Evolutionary conservation across 176 grass and related monocot genomes (phyloP).

Genomic region (Melocanna baccifera): DNA sequence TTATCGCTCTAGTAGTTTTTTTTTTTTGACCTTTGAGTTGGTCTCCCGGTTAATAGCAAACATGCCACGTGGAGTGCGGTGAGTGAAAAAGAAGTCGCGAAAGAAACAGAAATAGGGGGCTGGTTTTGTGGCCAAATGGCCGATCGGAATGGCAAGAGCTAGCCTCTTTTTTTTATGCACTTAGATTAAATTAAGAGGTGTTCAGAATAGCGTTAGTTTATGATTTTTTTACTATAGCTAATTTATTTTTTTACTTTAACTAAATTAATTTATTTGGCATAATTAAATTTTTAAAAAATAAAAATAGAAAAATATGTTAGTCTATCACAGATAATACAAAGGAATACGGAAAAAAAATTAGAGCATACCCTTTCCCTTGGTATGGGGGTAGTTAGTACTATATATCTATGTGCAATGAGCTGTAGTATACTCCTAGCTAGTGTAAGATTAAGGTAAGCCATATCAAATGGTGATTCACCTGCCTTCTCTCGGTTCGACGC

Average conservation of each 20-base stretch:
- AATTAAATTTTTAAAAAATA: no score
- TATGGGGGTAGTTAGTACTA: neutral
- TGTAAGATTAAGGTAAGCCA: neutral
- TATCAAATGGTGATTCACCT: neutral
- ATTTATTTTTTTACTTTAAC: no score
- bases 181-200: neutral
- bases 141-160: conserved; percentile 4
- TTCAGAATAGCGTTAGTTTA: no score
- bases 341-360: no score
- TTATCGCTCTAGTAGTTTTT: neutral
- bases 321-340: no score
- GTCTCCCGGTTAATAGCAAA: conserved; percentile 13
- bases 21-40: neutral
- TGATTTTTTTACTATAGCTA: no score
- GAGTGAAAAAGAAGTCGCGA: neutral
- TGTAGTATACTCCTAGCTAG: neutral
- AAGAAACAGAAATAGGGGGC: neutral
- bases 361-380: neutral
- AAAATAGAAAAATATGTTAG: no score
- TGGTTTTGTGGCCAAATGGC: neutral
- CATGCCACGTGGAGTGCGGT: neutral
- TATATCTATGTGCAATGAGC: neutral
- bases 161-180: neutral
- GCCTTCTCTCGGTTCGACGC: neutral
- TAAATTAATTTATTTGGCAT: no score